A percentile compares a stretch with the other conserved stretches of the same genome.
These are phyloP conservation scores for Dispira simplex DNA, from an alignment of 192 early-diverging fungal species.

Conservation along the genomic window DNA sequence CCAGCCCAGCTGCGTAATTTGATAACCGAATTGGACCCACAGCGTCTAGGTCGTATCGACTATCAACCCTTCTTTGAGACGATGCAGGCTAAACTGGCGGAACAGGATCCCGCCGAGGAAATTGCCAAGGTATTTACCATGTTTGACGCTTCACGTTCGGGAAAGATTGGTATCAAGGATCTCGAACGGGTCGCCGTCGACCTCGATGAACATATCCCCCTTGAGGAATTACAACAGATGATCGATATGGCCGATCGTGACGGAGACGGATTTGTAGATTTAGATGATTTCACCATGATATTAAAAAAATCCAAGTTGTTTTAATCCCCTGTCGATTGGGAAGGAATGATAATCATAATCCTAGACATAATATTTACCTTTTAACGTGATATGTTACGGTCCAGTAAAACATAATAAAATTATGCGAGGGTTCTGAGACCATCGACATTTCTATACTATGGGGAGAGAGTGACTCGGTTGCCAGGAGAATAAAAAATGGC, in stretches of 20 bases:
- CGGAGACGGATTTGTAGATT: slow-evolving; percentile 42
- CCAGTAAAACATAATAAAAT: no score
- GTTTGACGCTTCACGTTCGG: slow-evolving; percentile 61
- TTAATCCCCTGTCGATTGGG: slow-evolving; percentile 10
- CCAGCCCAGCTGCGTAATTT: slow-evolving; percentile 11
- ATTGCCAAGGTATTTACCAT: slow-evolving; percentile 59
- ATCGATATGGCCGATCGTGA: slow-evolving; percentile 45
- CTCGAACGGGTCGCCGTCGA: slow-evolving; percentile 43
- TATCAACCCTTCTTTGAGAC: slow-evolving; percentile 11
- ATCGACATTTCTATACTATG: no score
- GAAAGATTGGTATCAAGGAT: slow-evolving; percentile 62
- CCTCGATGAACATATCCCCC: slow-evolving; percentile 44
- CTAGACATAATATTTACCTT: no score
- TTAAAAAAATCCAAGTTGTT: slow-evolving; percentile 42
- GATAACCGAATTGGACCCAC: slow-evolving; percentile 18
- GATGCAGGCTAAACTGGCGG: slow-evolving; percentile 14
- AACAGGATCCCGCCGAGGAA: slow-evolving; percentile 43
- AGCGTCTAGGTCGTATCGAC: slow-evolving; percentile 16
- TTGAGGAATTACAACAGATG: slow-evolving; percentile 51
- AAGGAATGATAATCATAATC: no score
- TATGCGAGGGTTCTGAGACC: no score
- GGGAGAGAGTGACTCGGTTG: no score
- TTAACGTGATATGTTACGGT: no score
- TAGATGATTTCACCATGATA: slow-evolving; percentile 45
- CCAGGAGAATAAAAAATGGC: not conserved